phyloP scores from a whole-genome alignment of 2,329 filamentous ascomycete genomes.

The Hyphodiscus sp. region DNA sequence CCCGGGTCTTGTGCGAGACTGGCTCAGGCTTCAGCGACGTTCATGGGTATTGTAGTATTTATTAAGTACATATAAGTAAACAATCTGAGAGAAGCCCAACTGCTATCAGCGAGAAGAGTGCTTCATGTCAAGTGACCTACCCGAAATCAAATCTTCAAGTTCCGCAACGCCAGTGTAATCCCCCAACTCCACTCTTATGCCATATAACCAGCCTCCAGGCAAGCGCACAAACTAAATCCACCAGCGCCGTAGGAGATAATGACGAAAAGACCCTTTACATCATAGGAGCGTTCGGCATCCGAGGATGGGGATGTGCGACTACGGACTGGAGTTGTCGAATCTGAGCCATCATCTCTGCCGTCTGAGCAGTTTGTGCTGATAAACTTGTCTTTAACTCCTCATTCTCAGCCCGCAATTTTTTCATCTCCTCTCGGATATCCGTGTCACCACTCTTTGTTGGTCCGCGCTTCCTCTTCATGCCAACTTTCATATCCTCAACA shows the following conservation, averaged over 20 bases:
- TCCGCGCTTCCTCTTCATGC: conserved; percentile 39
- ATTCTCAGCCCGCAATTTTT: conserved; percentile 60
- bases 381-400: conserved; percentile 37
- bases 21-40: too few species aligned
- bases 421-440: conserved; percentile 54
- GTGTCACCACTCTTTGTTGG: conserved; percentile 35
- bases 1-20: too few species aligned
- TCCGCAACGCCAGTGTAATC: not conserved
- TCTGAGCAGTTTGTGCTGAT: conserved; percentile 1
- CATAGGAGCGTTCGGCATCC: not conserved
- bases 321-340: not conserved
- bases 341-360: not conserved
- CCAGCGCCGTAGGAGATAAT: not conserved
- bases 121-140: not conserved
- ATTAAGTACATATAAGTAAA: not conserved
- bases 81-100: not conserved
- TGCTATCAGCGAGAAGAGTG: not conserved
- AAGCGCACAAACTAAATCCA: not conserved
- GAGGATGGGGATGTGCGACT: not conserved
- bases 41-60: too few species aligned
- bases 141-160: not conserved
- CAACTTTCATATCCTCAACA: conserved; percentile 39
- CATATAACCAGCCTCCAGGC: not conserved
- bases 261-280: not conserved
- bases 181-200: not conserved